A percentile compares a stretch with the other conserved stretches of the same genome.
Conservation (phyloP, 352 stramenopile genomes). For the Globisporangium irregulare region DNA sequence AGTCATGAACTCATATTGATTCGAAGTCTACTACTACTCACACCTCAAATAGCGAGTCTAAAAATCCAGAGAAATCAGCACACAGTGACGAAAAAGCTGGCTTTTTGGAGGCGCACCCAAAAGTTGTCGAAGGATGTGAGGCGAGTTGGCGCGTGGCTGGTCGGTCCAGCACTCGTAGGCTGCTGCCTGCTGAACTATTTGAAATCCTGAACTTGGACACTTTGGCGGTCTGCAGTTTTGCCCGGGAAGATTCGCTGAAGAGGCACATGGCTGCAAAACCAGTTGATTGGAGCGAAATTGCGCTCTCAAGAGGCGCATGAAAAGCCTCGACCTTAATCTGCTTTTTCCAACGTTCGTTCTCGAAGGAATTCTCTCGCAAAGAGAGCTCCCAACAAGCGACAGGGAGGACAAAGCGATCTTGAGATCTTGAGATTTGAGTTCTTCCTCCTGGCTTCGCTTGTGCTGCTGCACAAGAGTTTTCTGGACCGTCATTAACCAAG, state of each 20-base stretch:
- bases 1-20: not conserved
- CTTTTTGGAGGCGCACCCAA: not conserved
- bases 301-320: not conserved
- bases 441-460: not conserved
- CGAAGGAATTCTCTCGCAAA: not conserved
- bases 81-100: not conserved
- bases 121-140: not conserved
- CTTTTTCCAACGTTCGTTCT: not conserved
- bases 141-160: not conserved
- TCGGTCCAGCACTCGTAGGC: not conserved
- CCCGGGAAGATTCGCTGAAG: not conserved
- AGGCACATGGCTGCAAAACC: no score
- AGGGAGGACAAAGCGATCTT: not conserved
- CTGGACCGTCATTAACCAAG: slow-evolving; percentile 15
- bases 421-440: not conserved
- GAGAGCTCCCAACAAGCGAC: not conserved
- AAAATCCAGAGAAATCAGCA: slow-evolving; percentile 9
- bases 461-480: slow-evolving; percentile 16
- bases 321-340: no score
- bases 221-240: not conserved
- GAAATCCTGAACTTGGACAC: not conserved
- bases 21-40: not conserved
- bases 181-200: not conserved
- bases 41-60: not conserved
- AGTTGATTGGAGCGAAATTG: not conserved